These are phyloP conservation scores for Leccinum aurantiacum DNA, from an alignment of 768 basidiomycete species.

Conservation along the genomic window DNA sequence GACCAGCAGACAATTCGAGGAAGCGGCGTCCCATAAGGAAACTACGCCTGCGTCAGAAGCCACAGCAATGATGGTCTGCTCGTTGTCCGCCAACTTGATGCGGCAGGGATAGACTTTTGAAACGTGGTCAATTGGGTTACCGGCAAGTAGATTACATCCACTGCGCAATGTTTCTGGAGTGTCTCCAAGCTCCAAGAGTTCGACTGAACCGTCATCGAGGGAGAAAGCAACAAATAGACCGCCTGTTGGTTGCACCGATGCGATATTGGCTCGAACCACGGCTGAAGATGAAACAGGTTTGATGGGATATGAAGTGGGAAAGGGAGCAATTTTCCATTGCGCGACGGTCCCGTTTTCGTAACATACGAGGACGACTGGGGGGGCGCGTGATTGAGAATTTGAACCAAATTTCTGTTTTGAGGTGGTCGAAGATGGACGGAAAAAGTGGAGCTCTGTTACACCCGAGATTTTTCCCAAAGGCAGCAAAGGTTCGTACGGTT, in stretches of 20 bases:
- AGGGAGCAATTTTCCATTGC: conserved; percentile 44
- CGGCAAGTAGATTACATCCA: conserved; percentile 55
- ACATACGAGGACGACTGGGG: conserved; percentile 42
- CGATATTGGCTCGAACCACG: conserved; percentile 49
- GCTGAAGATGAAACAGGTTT: conserved; percentile 45
- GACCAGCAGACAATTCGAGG: conserved; percentile 60
- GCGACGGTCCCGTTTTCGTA: conserved; percentile 62
- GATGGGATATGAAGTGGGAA: conserved; percentile 31
- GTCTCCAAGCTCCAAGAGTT: conserved; percentile 55
- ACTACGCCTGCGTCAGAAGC: conserved; percentile 67
- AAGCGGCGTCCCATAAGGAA: conserved; percentile 74
- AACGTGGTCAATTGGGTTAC: conserved; percentile 56
- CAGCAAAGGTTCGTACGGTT: conserved; percentile 41
- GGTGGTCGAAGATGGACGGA: conserved; percentile 7
- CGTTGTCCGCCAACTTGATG: conserved; percentile 49
- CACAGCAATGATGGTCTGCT: conserved; percentile 55
- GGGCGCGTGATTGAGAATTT: conserved; percentile 11
- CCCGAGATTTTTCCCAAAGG: conserved; percentile 45
- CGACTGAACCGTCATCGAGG: conserved; percentile 64
- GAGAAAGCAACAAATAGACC: conserved; percentile 56
- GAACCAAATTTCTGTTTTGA: conserved; percentile 20
- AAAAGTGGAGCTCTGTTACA: conserved; percentile 56
- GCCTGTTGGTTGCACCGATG: conserved; percentile 48
- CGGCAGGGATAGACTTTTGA: conserved; percentile 53
- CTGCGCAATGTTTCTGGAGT: conserved; percentile 41